These are phyloP conservation scores for Wickerhamiella azyma DNA, from an alignment of 805 yeast species.

Conservation along the genomic window DNA sequence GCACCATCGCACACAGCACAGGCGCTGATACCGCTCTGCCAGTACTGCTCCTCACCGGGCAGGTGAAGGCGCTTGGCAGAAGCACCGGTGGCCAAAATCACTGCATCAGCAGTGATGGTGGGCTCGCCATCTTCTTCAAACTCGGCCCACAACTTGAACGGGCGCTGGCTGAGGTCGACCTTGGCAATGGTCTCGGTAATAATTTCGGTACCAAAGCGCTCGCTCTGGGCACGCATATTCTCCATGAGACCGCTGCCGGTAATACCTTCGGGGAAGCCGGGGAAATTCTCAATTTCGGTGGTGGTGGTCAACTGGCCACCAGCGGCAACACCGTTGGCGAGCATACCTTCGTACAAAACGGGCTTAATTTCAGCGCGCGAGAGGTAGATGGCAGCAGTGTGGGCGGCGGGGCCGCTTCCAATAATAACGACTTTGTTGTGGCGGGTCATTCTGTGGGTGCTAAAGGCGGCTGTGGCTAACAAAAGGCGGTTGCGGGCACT, in stretches of 20 bases:
- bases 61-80: constrained; percentile 86
- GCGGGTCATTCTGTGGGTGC: constrained; percentile 2
- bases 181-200: constrained; percentile 91
- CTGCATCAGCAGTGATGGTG: constrained; percentile 71
- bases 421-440: constrained; percentile 27
- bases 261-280: constrained; percentile 93
- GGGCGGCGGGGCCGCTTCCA: constrained; percentile 99
- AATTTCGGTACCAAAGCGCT: constrained; percentile 80
- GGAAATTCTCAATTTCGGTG: constrained; percentile 96
- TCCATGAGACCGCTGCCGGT: constrained; percentile 85
- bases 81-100: constrained; percentile 94
- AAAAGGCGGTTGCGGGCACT: constrained; percentile 12
- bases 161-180: constrained; percentile 74
- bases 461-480: constrained; percentile 13
- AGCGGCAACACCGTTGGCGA: constrained; percentile 96
- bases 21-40: constrained; percentile 99
- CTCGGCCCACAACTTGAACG: constrained; percentile 96
- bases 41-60: constrained; percentile 94
- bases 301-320: constrained; percentile 99
- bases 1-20: constrained; percentile 99
- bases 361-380: constrained; percentile 96
- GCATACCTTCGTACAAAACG: constrained; percentile 84
- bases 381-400: constrained; percentile 94
- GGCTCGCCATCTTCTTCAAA: constrained; percentile 87
- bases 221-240: constrained; percentile 79